Evolutionary conservation across 2,329 filamentous ascomycete species (phyloP).

Genomic region (Aspergillus ibericus): DNA sequence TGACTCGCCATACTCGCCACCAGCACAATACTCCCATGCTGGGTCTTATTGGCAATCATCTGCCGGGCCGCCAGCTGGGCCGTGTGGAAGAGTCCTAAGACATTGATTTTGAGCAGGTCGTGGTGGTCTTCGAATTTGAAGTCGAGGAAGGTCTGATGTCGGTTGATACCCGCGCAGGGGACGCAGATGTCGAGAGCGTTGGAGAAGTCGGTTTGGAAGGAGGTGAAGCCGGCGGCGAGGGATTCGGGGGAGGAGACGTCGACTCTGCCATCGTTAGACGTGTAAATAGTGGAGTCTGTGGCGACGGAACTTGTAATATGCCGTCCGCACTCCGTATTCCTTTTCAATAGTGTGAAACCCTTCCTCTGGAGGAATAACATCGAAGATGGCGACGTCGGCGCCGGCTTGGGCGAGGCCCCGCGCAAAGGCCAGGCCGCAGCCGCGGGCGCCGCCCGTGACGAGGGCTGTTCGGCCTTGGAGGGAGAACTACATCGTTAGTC

Average conservation of each 20-base stretch:
- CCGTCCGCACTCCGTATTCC: constrained; percentile 44
- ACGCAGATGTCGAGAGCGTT: constrained; percentile 47
- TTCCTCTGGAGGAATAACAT: constrained; percentile 43
- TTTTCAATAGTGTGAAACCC: constrained; percentile 45
- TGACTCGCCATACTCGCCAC: constrained; percentile 56
- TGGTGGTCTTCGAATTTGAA: constrained; percentile 46
- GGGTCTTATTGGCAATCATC: constrained; percentile 54
- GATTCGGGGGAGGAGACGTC: constrained; percentile 41
- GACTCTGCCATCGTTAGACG: constrained; percentile 26
- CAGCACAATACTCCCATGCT: constrained; percentile 54
- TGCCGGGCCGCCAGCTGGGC: constrained; percentile 52
- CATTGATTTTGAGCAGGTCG: constrained; percentile 46
- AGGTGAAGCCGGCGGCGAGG: constrained; percentile 32
- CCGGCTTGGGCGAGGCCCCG: constrained; percentile 49
- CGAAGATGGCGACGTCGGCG: constrained; percentile 49
- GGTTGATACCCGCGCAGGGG: constrained; percentile 49
- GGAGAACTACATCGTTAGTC: constrained; percentile 45
- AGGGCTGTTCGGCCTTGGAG: constrained; percentile 50
- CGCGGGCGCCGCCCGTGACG: constrained; percentile 50
- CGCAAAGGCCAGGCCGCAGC: constrained; percentile 49
- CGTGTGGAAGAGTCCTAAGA: constrained; percentile 47
- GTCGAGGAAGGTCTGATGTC: constrained; percentile 47
- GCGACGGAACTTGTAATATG: constrained; percentile 45
- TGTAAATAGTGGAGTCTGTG: no score
- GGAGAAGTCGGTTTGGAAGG: constrained; percentile 37